These are phyloP conservation scores for Voacanga thouarsii DNA, from an alignment of 257 asterid genomes.

Conservation along the genomic window DNA sequence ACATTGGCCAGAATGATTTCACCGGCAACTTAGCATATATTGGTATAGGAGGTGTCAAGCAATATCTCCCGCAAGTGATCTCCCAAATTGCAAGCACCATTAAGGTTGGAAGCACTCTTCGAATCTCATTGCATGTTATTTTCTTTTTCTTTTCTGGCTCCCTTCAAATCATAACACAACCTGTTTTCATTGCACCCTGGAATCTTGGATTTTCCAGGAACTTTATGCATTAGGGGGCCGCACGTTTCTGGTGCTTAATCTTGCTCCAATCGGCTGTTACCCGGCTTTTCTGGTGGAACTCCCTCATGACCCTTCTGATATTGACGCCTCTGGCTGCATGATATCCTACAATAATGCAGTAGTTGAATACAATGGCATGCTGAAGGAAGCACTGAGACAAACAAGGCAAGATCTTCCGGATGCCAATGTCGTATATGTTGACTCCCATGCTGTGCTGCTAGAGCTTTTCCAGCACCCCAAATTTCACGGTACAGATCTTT, in stretches of 20 bases:
- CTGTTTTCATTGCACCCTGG: background rate
- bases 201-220: conserved; percentile 29
- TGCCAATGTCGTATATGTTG: conserved; percentile 54
- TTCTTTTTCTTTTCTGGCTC: background rate
- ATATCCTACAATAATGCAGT: conserved; percentile 50
- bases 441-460: conserved; percentile 50
- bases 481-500: conserved; percentile 47
- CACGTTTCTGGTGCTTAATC: conserved; percentile 49
- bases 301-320: conserved; percentile 48
- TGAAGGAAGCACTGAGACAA: conserved; percentile 39
- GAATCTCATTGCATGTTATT: background rate
- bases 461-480: conserved; percentile 63
- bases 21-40: conserved; percentile 37
- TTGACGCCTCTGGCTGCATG: conserved; percentile 57
- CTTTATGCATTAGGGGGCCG: conserved; percentile 50
- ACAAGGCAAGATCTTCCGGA: conserved; percentile 38
- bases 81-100: conserved; percentile 41
- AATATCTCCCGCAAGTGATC: conserved; percentile 41
- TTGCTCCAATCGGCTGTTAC: conserved; percentile 60
- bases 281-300: conserved; percentile 41
- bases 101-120: conserved; percentile 47
- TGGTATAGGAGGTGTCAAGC: conserved; percentile 44
- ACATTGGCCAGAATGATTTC: conserved; percentile 70
- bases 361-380: conserved; percentile 51
- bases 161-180: no score